These are phyloP conservation scores for Geotrichum europaeum DNA, from an alignment of 1,139 yeast species.

Conservation along the genomic window DNA sequence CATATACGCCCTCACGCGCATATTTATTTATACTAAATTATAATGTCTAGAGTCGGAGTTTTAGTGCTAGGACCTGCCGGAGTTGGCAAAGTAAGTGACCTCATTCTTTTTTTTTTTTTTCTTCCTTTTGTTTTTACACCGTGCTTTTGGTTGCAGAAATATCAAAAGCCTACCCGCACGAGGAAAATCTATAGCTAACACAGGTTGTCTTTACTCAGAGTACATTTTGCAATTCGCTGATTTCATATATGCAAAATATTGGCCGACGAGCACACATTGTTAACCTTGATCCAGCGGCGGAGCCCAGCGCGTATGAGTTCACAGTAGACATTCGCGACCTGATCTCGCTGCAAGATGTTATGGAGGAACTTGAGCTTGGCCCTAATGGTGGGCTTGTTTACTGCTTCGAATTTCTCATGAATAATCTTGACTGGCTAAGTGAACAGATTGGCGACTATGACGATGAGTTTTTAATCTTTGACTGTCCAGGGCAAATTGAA, in stretches of 20 bases:
- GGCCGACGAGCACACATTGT: slow-evolving; percentile 95
- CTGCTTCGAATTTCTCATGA: slow-evolving; percentile 80
- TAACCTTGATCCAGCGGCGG: slow-evolving; percentile 96
- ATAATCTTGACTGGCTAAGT: slow-evolving; percentile 93
- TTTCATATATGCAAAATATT: slow-evolving; percentile 79
- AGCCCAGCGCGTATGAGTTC: slow-evolving; percentile 83
- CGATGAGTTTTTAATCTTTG: slow-evolving; percentile 90
- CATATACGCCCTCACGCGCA: background rate
- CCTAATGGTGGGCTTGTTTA: slow-evolving; percentile 94
- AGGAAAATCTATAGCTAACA: slow-evolving; percentile 36
- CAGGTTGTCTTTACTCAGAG: slow-evolving; percentile 5
- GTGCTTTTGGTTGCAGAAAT: background rate
- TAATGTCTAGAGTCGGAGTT: slow-evolving; percentile 96
- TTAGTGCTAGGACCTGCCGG: slow-evolving; percentile 97
- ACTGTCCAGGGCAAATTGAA: slow-evolving; percentile 98
- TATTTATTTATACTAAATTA: background rate
- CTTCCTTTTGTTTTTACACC: background rate
- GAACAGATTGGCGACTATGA: slow-evolving; percentile 90
- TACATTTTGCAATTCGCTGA: slow-evolving; percentile 83
- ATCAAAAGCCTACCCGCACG: no score
- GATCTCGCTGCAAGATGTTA: slow-evolving; percentile 89
- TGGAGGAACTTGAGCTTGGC: slow-evolving; percentile 90
- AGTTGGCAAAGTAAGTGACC: slow-evolving; percentile 57
- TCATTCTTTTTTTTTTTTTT: background rate
- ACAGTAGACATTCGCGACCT: slow-evolving; percentile 89